These are phyloP conservation scores for Talaromyces sp. DNA, from an alignment of 2,329 filamentous ascomycete genomes.

Conservation along the genomic window DNA sequence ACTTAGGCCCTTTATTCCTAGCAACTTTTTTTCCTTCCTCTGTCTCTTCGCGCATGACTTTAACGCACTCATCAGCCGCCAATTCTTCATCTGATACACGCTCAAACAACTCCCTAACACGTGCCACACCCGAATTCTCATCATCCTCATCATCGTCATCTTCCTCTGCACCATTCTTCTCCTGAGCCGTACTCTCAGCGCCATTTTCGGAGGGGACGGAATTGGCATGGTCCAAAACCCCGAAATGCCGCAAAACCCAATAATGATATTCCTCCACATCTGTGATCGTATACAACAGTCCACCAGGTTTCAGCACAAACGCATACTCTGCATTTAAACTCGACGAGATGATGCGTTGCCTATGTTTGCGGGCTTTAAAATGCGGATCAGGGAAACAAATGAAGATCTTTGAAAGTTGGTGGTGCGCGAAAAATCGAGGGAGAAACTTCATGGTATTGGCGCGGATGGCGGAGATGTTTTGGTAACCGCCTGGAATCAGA, in stretches of 20 bases:
- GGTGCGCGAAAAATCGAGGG: slow-evolving; percentile 88
- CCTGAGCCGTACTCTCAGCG: slow-evolving; percentile 19
- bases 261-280: slow-evolving; percentile 90
- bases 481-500: slow-evolving; percentile 54
- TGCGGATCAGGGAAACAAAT: slow-evolving; percentile 98
- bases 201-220: not conserved
- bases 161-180: slow-evolving; percentile 65
- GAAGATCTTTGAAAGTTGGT: slow-evolving; percentile 85
- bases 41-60: slow-evolving; percentile 69
- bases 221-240: slow-evolving; percentile 25
- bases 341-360: slow-evolving; percentile 86
- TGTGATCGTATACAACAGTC: slow-evolving; percentile 91
- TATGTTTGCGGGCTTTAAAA: slow-evolving; percentile 97
- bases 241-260: slow-evolving; percentile 88
- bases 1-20: slow-evolving; percentile 86
- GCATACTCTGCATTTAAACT: slow-evolving; percentile 92
- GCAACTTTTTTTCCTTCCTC: slow-evolving; percentile 97
- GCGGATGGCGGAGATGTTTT: slow-evolving; percentile 84
- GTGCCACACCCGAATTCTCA: slow-evolving; percentile 64
- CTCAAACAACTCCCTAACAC: slow-evolving; percentile 64
- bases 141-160: slow-evolving; percentile 66
- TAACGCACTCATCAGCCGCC: slow-evolving; percentile 57
- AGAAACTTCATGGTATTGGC: slow-evolving; percentile 99
- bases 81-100: slow-evolving; percentile 60
- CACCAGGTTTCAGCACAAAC: slow-evolving; percentile 76